A percentile compares a stretch with the other conserved stretches of the same genome.
Evolutionary conservation across 1,284 basidiomycete species (phyloP).

Genomic region (Vanrija pseudolonga): DNA sequence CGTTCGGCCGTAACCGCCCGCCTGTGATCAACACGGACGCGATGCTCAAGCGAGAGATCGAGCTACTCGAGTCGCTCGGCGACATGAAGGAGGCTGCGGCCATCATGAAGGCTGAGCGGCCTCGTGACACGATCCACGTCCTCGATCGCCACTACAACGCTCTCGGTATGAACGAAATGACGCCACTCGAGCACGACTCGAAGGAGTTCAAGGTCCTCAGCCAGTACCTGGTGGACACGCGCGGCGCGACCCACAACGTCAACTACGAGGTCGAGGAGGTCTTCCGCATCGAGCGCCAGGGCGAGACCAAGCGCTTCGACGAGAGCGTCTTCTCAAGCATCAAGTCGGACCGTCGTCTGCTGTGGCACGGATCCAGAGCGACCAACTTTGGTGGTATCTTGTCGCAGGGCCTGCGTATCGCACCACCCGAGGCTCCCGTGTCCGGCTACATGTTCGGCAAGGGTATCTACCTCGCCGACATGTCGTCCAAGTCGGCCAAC

Average conservation of each 20-base stretch:
- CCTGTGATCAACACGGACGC: slow-evolving; percentile 51
- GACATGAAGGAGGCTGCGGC: slow-evolving; percentile 60
- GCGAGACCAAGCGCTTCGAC: slow-evolving; percentile 56
- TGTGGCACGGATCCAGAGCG: slow-evolving; percentile 60
- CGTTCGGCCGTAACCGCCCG: slow-evolving; percentile 58
- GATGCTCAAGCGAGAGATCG: slow-evolving; percentile 58
- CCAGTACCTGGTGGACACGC: slow-evolving; percentile 59
- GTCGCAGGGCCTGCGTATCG: slow-evolving; percentile 63
- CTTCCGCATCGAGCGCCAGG: slow-evolving; percentile 58
- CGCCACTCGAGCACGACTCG: slow-evolving; percentile 51
- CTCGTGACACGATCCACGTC: slow-evolving; percentile 57
- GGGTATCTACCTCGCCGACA: slow-evolving; percentile 65
- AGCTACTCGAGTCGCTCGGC: slow-evolving; percentile 61
- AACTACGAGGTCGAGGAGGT: slow-evolving; percentile 54
- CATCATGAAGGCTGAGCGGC: slow-evolving; percentile 54
- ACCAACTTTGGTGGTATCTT: slow-evolving; percentile 54
- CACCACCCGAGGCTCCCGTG: slow-evolving; percentile 58
- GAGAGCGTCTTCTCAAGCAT: slow-evolving; percentile 52
- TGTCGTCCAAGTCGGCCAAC: slow-evolving; percentile 64
- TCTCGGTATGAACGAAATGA: slow-evolving; percentile 57
- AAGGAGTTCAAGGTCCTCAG: slow-evolving; percentile 56
- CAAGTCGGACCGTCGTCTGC: slow-evolving; percentile 57
- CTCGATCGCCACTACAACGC: slow-evolving; percentile 60
- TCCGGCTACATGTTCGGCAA: slow-evolving; percentile 65
- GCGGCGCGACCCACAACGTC: slow-evolving; percentile 48